These are phyloP conservation scores for Aspergillus indologenus DNA, from an alignment of 495 filamentous ascomycete species.

Conservation along the genomic window DNA sequence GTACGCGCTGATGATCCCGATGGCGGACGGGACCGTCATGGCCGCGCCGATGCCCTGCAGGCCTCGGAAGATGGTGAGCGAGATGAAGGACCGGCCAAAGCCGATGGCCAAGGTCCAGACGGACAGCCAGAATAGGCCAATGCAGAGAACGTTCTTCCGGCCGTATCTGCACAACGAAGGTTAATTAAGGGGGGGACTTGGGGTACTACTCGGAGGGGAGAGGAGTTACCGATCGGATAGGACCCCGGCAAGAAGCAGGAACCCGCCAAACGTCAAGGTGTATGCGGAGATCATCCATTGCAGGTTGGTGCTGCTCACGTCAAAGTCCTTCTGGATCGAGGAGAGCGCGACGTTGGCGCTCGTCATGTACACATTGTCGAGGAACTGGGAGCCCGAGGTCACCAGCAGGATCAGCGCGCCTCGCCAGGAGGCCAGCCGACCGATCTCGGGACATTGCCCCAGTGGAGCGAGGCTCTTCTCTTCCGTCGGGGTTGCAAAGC, in stretches of 20 bases:
- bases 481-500: constrained; percentile 18
- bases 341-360: constrained; percentile 37
- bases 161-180: constrained; percentile 29
- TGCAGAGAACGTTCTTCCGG: constrained; percentile 32
- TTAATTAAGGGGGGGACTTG: neutral
- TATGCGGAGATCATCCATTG: constrained; percentile 44
- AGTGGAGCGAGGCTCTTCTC: constrained; percentile 21
- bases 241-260: constrained; percentile 32
- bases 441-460: constrained; percentile 29
- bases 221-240: constrained; percentile 34
- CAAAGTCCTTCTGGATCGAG: constrained; percentile 37
- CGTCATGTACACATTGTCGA: constrained; percentile 42
- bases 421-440: constrained; percentile 32
- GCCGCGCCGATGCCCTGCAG: constrained; percentile 38
- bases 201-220: no score
- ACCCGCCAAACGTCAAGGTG: constrained; percentile 37
- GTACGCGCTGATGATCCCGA: constrained; percentile 40
- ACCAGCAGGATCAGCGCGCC: constrained; percentile 35
- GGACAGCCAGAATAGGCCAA: constrained; percentile 33
- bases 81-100: constrained; percentile 35
- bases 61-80: constrained; percentile 35
- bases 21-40: constrained; percentile 37
- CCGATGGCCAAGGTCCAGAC: constrained; percentile 38
- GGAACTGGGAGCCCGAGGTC: constrained; percentile 37
- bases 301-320: constrained; percentile 30